Percentiles rank a stretch among this genome's conserved stretches.
phyloP scores from a whole-genome alignment of 805 yeast genomes.

The Ogataea ramenticola region DNA sequence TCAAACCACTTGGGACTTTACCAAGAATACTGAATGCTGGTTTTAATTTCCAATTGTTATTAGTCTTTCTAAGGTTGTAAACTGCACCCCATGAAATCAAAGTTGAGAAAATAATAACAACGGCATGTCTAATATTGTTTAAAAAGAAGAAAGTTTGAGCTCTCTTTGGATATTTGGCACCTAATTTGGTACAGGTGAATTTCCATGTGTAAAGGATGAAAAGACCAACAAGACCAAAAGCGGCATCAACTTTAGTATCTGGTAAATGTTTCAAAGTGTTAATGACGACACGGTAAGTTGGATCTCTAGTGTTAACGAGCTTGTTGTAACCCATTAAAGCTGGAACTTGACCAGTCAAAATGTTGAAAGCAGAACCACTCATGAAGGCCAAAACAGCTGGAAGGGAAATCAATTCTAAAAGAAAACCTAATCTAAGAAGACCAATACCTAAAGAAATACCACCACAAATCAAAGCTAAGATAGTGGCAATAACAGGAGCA shows the following conservation, averaged over 20 bases:
- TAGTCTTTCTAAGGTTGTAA: slow-evolving; percentile 13
- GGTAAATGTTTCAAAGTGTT: slow-evolving; percentile 66
- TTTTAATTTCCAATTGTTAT: slow-evolving; percentile 6
- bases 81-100: slow-evolving; percentile 75
- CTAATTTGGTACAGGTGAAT: slow-evolving; percentile 50
- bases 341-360: slow-evolving; percentile 81
- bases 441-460: slow-evolving; percentile 80
- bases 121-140: slow-evolving; percentile 73
- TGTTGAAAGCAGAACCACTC: slow-evolving; percentile 88
- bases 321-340: slow-evolving; percentile 69
- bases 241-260: slow-evolving; percentile 70
- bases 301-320: slow-evolving; percentile 60
- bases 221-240: slow-evolving; percentile 76
- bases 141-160: slow-evolving; percentile 58
- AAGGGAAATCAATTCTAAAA: slow-evolving; percentile 80
- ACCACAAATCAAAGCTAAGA: slow-evolving; percentile 77
- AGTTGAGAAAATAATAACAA: slow-evolving; percentile 76
- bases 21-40: slow-evolving; percentile 60
- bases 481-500: slow-evolving; percentile 74
- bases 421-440: slow-evolving; percentile 73
- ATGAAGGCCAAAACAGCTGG: slow-evolving; percentile 94
- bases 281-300: slow-evolving; percentile 66
- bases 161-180: slow-evolving; percentile 55
- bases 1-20: slow-evolving; percentile 74
- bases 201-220: slow-evolving; percentile 70